Evolutionary conservation across 345 rosid genomes (phyloP), one percentile per base, ranked within the genome.

Genomic region (Corymbia maculata): DNA sequence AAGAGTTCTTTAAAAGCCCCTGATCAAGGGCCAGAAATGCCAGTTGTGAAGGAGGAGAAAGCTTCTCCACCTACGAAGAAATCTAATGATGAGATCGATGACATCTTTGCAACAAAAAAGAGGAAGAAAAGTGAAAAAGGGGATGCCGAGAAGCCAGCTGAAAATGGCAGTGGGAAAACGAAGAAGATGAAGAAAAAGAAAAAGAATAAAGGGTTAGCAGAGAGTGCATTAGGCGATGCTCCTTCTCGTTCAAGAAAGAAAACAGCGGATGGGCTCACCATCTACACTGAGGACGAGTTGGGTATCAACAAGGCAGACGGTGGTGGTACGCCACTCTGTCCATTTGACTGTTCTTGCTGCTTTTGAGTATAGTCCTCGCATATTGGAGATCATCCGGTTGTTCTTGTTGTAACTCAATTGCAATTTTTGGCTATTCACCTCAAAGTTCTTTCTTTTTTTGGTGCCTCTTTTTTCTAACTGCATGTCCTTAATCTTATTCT

Each of bases 301-400:
- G 93, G 96, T 90, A 61, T 97, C 49, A 92, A 86, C 57, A 94
- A 88, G 28, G 59, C 92, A 26, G 91, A 94, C 49, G 94, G 93
- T 87, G 98, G 99, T 88, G 87, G 85, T 68, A 94, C 98, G 10
- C 92, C 88, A 9, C 97, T 94, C 87, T 97, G 99, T 87, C 99
- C 99, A 32, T 97, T 96, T 91, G 97, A 96, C 87, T 96, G 99
- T 91, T 89, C 93, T 51, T 96, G 99, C 92, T 97, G 99, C 90
- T 94, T 95, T 90, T 95, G 93, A 94, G 50, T 44, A 70, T 86
- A 51, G 49, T 51, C 42, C 44, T 17, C 22, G 84, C 84, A 1
- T 47, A 45, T 28, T 68, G 59, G 80, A 51, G 51, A 51, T 26
- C 82, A 50, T 36, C 82, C 47, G 6, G 82, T 70, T 13, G 12